Conservation (phyloP, 495 filamentous ascomycete genomes). For the Neurospora sp. region DNA sequence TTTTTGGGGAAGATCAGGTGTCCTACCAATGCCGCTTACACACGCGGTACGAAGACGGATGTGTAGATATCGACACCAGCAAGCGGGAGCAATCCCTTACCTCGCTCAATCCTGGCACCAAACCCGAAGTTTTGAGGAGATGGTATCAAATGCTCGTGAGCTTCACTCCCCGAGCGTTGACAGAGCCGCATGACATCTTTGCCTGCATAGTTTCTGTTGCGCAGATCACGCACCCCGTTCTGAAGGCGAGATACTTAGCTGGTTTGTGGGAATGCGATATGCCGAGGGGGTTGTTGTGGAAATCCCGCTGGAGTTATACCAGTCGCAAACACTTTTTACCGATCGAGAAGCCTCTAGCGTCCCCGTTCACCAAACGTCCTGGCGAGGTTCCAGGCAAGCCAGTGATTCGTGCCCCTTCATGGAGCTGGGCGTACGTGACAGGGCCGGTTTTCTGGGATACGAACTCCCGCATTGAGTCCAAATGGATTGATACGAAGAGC, state of each 20-base stretch:
- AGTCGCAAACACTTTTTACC: neutral
- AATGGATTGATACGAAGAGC: neutral
- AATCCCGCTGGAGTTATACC: neutral
- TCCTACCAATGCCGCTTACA: neutral
- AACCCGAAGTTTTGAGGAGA: neutral
- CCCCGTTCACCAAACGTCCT: neutral
- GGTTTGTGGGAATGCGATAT: neutral
- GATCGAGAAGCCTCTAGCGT: neutral
- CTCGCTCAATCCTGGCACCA: neutral
- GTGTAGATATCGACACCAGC: neutral
- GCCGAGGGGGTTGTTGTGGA: neutral
- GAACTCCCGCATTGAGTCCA: neutral
- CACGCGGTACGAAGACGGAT: neutral
- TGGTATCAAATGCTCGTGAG: neutral
- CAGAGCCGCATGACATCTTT: conserved; percentile 2
- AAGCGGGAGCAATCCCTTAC: neutral
- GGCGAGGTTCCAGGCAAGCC: neutral
- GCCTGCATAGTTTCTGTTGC: neutral
- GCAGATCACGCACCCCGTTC: neutral
- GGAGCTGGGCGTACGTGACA: neutral
- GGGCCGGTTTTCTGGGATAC: neutral
- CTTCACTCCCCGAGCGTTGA: neutral
- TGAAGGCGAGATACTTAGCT: neutral
- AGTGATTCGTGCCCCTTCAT: neutral
- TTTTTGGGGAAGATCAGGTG: neutral